Base-by-base conservation (phyloP, 495 filamentous ascomycete species). In the Aspergillus kassunensis region DNA sequence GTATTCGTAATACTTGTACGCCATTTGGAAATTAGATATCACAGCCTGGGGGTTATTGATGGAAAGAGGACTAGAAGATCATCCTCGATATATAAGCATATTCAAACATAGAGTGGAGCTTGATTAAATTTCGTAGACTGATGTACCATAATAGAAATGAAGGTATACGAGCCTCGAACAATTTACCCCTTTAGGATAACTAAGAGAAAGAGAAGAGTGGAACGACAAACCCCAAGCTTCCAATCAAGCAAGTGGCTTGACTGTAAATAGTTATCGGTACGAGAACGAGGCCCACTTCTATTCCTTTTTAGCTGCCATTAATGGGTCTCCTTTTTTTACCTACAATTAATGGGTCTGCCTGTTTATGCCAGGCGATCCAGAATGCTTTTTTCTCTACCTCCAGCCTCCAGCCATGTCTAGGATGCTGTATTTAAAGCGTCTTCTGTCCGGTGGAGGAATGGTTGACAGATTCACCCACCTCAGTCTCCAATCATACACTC, bases 1-100 rank as follows among this genome's bases (percentile, higher is more conserved):
- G 20, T 66, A 66, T 12, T 60, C 43, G 33, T 66, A 66, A 20
- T 43, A 44, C 31, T 60, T 30, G 54, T 53, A 63, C 1, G 29
- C 54, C 46, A 51, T 56, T 6, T 24, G 44, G 13, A n/a, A n/a
- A n/a, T n/a, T n/a, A n/a, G n/a, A n/a, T n/a, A n/a, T n/a, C n/a
- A n/a, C n/a, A n/a, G n/a, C n/a, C n/a, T n/a, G n/a, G n/a, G n/a
- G n/a, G n/a, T n/a, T n/a, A n/a, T n/a, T n/a, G n/a, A n/a, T n/a
- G n/a, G n/a, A n/a, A n/a, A n/a, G n/a, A n/a, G n/a, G n/a, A n/a
- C n/a, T n/a, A n/a, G n/a, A n/a, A n/a, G n/a, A n/a, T n/a, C n/a
- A n/a, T n/a, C 24, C 15, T 13, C 6, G 7, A 3, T 37, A 37
- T 37, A 16, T 37, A 37, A 18, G n/a, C n/a, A 1, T 15, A 8